phyloP scores from a whole-genome alignment of 2,329 filamentous ascomycete genomes.

The Alternaria brassicicola region DNA sequence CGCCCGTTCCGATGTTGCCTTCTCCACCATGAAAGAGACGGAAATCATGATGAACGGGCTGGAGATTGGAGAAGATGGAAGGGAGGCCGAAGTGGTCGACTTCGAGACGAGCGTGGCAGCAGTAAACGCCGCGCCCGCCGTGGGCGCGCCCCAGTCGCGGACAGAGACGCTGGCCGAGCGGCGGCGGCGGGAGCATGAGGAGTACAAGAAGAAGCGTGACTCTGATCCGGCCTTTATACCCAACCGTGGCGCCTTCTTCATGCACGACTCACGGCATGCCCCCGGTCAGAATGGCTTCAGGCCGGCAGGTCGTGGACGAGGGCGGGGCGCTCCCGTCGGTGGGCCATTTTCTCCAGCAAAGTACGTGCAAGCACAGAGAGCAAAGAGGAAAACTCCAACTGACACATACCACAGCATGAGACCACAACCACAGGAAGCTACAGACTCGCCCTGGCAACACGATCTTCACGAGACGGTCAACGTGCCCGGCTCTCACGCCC shows the following conservation, averaged over 20 bases:
- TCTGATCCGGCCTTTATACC: slow-evolving; percentile 93
- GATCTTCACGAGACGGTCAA: slow-evolving; percentile 82
- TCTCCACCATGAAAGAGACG: slow-evolving; percentile 60
- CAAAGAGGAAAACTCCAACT: slow-evolving; percentile 22
- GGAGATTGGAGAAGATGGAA: slow-evolving; percentile 52
- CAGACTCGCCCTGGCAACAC: slow-evolving; percentile 83
- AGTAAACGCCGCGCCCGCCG: slow-evolving; percentile 49
- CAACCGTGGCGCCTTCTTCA: slow-evolving; percentile 92
- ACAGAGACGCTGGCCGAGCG: slow-evolving; percentile 69
- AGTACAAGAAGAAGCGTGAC: slow-evolving; percentile 86
- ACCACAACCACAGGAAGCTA: slow-evolving; percentile 57
- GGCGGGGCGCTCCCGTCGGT: slow-evolving; percentile 60
- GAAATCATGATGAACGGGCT: slow-evolving; percentile 67
- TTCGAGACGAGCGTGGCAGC: slow-evolving; percentile 55
- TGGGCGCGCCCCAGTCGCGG: slow-evolving; percentile 36
- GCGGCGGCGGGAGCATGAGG: slow-evolving; percentile 84
- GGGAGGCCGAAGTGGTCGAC: slow-evolving; percentile 55
- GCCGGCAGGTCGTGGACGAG: slow-evolving; percentile 67
- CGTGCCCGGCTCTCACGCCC: slow-evolving; percentile 44
- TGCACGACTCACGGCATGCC: slow-evolving; percentile 90
- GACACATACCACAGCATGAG: slow-evolving; percentile 48
- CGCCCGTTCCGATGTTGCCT: slow-evolving; percentile 47
- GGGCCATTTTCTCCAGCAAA: slow-evolving; percentile 62
- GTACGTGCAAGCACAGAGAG: slow-evolving; percentile 55
- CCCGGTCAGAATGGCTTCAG: slow-evolving; percentile 78